Evolutionary conservation across 352 stramenopile genomes (phyloP).

Genomic region (Globisporangium cystogenes): DNA sequence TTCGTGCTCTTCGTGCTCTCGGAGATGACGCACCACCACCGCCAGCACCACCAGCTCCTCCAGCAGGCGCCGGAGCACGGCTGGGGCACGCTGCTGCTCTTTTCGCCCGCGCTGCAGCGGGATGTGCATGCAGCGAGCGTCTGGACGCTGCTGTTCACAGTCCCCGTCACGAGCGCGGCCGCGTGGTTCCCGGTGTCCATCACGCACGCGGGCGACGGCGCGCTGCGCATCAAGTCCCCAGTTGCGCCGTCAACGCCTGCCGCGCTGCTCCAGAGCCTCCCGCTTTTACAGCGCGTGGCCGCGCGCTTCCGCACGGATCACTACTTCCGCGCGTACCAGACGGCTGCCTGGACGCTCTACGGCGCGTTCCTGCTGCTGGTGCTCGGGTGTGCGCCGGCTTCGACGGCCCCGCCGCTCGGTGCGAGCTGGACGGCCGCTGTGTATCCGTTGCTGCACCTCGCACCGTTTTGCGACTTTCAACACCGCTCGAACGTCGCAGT

Average conservation of each 20-base stretch:
- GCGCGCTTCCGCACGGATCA: conserved; percentile 32
- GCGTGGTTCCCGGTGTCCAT: conserved; percentile 56
- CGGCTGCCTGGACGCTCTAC: conserved; percentile 53
- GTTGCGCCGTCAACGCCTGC: conserved; percentile 14
- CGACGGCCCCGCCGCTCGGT: not conserved
- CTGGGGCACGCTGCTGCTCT: conserved; percentile 13
- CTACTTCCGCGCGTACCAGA: conserved; percentile 71
- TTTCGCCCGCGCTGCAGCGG: conserved; percentile 24
- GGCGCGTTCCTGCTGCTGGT: conserved; percentile 39
- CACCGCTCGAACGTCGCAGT: conserved; percentile 51
- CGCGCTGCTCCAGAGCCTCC: conserved; percentile 13
- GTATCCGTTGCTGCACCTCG: not conserved
- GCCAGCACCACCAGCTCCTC: conserved; percentile 10
- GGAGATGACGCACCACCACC: conserved; percentile 40
- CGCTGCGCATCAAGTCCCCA: conserved; percentile 29
- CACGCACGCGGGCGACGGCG: conserved; percentile 18
- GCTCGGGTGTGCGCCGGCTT: conserved; percentile 20
- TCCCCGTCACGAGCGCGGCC: conserved; percentile 52
- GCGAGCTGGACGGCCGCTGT: not conserved
- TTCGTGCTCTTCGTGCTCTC: conserved; percentile 59
- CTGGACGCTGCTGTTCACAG: conserved; percentile 35
- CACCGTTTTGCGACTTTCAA: conserved; percentile 33
- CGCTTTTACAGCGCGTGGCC: conserved; percentile 11
- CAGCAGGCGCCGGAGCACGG: not conserved
- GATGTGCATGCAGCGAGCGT: conserved; percentile 32